Evolutionary conservation across 352 stramenopile genomes (phyloP), one percentile per base, ranked within the genome.

Genomic region (Globisporangium camurandrum): DNA sequence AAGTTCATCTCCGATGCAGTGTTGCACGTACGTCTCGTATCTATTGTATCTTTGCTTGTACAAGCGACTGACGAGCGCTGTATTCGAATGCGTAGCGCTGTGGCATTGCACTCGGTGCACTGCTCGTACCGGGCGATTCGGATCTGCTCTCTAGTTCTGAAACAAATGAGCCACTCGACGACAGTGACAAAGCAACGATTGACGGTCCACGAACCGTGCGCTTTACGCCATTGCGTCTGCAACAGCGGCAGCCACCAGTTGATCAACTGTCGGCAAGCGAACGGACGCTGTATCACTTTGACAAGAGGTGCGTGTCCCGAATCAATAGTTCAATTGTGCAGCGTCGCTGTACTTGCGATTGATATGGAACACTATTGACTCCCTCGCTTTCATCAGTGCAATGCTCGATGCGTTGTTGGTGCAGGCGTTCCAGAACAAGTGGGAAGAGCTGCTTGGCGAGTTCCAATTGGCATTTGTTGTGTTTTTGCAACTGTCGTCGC

Each of bases 401-500:
- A 69, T 74, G 45, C 52, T 87, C 16, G 62, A 84, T 61, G 66
- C 78, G 45, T 36, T 85, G 30, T 62, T 84, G 22, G 41, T 53
- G 9, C 48, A 22, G 3, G 55, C 64, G 20, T 84, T 77, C 54
- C 43, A 44, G 11, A 62, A 59, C 0, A 56, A 68, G 38, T 97
- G 84, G 83, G 45, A 85, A 48, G 61, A 88, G 36, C 68, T 98
- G 27, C 38, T 98, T 14, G 94, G 86, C 24, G 92, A 98, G 69
- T 56, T 97, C 51, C 90, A 98, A 62, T 60, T 98, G n/a, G 75
- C 87, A 4, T 98, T 97, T 55, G 47, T 97, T 12, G 46, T 97
- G 4, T 97, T 98, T 66, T 56, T 98, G 31, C 79, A 96, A 62
- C 56, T 98, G n/a, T 93, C 91, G 39, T 98, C 92, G 36, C 74